These are phyloP conservation scores for Phytophthora uliginosa DNA, from an alignment of 352 stramenopile species.

Conservation along the genomic window DNA sequence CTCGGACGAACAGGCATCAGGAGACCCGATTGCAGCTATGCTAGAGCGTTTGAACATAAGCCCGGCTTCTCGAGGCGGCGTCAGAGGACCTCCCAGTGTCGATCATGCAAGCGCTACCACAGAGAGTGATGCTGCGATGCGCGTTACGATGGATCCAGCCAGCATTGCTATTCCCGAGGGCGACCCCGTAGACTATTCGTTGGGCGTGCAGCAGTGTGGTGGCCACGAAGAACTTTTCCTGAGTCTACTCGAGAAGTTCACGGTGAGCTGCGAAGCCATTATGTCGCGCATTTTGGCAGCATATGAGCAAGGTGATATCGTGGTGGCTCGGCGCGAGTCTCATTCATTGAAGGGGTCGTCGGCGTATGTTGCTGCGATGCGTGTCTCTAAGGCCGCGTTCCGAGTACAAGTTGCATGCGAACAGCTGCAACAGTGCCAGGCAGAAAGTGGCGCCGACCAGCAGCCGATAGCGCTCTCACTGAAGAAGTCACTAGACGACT, in stretches of 20 bases:
- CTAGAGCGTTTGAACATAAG: slow-evolving; percentile 51
- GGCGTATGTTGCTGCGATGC: slow-evolving; percentile 80
- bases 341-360: slow-evolving; percentile 88
- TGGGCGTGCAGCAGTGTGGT: slow-evolving; percentile 85
- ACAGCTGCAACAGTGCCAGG: slow-evolving; percentile 58
- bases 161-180: slow-evolving; percentile 78
- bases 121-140: slow-evolving; percentile 35
- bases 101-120: slow-evolving; percentile 37
- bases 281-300: slow-evolving; percentile 68
- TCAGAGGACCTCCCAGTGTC: slow-evolving; percentile 20
- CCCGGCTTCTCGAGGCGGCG: slow-evolving; percentile 25
- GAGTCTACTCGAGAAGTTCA: slow-evolving; percentile 85
- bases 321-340: slow-evolving; percentile 66
- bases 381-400: slow-evolving; percentile 85
- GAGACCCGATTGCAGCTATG: slow-evolving; percentile 48
- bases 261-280: slow-evolving; percentile 61
- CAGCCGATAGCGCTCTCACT: slow-evolving; percentile 22
- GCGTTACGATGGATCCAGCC: slow-evolving; percentile 35
- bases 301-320: slow-evolving; percentile 56
- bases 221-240: slow-evolving; percentile 82
- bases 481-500: slow-evolving; percentile 40
- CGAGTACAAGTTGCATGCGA: slow-evolving; percentile 83
- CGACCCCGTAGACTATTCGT: slow-evolving; percentile 83
- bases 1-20: slow-evolving; percentile 29
- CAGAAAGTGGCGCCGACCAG: slow-evolving; percentile 33